phyloP scores from a whole-genome alignment of 176 grass and related monocot genomes.

The Oryza officinalis region DNA sequence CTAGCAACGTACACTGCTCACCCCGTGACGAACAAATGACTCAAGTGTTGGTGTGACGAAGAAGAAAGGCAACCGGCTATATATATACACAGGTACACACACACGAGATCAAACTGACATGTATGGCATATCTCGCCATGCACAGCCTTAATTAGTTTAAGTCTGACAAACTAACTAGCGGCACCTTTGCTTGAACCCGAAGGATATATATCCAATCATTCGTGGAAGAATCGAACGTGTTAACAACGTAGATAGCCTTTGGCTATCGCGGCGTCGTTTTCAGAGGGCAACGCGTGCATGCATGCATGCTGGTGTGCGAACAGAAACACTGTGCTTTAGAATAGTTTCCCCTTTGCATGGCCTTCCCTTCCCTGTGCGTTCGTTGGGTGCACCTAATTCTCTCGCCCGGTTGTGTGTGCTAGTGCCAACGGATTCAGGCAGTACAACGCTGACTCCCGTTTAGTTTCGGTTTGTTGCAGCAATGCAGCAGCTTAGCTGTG shows the following conservation, averaged over 20 bases:
- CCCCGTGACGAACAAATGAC: neutral
- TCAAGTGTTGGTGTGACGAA: neutral
- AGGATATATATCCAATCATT: constrained; percentile 16
- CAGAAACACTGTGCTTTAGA: neutral
- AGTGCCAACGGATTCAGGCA: neutral
- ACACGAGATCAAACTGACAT: neutral
- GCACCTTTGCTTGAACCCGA: constrained; percentile 44
- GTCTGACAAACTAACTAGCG: neutral
- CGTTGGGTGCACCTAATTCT: neutral
- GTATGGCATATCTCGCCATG: neutral
- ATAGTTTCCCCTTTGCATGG: neutral
- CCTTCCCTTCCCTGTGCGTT: neutral
- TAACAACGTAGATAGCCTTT: neutral
- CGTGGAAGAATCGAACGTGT: neutral
- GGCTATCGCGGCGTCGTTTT: constrained; percentile 18
- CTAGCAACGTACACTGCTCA: neutral
- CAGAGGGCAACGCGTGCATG: neutral
- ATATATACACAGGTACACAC: neutral
- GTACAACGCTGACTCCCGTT: neutral
- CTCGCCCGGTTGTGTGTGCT: neutral
- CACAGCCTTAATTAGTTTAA: neutral
- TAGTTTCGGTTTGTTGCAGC: neutral
- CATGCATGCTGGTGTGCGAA: constrained; percentile 1
- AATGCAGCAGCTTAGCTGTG: neutral
- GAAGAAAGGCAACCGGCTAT: neutral